Evolutionary conservation across 305 asterid genomes (phyloP), one percentile per base, ranked within the genome.

Genomic region (Fraxinus greggii): DNA sequence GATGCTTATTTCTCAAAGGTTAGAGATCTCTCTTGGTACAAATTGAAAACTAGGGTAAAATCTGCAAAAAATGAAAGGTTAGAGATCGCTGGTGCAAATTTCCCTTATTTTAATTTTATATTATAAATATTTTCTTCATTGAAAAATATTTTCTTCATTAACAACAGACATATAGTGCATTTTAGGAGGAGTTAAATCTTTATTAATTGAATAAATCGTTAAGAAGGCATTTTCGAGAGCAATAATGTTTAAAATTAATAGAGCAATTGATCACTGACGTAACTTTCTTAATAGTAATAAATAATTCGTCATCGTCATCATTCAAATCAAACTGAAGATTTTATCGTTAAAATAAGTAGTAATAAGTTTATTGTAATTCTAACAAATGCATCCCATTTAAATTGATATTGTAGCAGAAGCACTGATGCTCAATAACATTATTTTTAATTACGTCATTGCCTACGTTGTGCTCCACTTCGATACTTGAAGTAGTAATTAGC

Each of bases 361-460:
- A 42, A 42, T 13, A 45, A 45, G 1, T 45, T 45, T 45, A 45
- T 13, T 12, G n/a, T 13, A 12, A 45, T 45, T 45, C 56, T 13
- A 5, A 45, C 19, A 45, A 3, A 45, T 45, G 54, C 5, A 13
- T 42, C 2, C 51, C 0, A 42, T 42, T 42, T 45, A 45, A 45
- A 45, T 45, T 45, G 19, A 45, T 45, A 2, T 3, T 3, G 5
- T 45, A 42, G 1, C 48, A 40, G 3, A 12, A 42, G 3, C 3
- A 12, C 1, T 13, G 1, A 12, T 12, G 54, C 54, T 2, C 1
- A 42, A 42, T 13, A 13, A 13, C 56, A 45, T 45, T 45, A 4
- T 3, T 15, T 45, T 13, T 45, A 45, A 13, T 45, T 5, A 48
- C 86, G 87, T 86, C 89, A 86, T 74, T 81, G 85, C 89, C 56